Base-by-base conservation (phyloP, 2,329 filamentous ascomycete species). In the Claviceps sp. region DNA sequence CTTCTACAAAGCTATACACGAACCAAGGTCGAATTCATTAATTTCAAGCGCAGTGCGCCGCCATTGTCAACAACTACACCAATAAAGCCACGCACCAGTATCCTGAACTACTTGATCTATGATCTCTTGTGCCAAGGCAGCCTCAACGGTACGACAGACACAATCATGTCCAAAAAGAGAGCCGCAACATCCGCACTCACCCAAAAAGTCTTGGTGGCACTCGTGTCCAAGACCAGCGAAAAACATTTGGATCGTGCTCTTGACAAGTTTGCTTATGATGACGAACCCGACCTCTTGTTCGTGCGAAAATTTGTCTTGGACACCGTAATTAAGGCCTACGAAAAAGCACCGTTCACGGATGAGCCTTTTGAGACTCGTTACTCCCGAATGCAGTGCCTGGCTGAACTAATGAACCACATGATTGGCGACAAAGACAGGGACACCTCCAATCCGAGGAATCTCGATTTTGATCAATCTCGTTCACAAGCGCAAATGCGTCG, bases 11-110 rank as follows among this genome's bases (percentile, higher is more conserved):
- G 86, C 62, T 98, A 97, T 70, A 95, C 89, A 59, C 83, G 89
- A 51, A 88, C 89, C 8, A 99, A 99, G 74, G 81, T 98, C 44
- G 94, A 98, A 65, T 97, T 99, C 65, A 96, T 99, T 72, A 97
- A 96, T 67, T 98, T 96, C 71, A 97, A 94, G 58, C 84, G 91
- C 55, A 95, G 90, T 63, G 85, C 88, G 6, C 87, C 89, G 51
- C 88, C 91, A 47, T 78, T 89, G 45, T 84, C 88, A 59, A 84
- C 84, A 11, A 83, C 82, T 51, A 97, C 93, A 1, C 93, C 93
- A 5, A 90, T 94, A 16, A 97, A 97, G 67, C 93, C 93, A 52
- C 83, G 93, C 42, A 90, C 91, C 11, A 89, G 87, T 56, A 85
- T 97, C 44, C 73, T 98, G 56, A 96, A 97, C 66, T 98, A 98